These are phyloP conservation scores for Syzygium aromaticum DNA, from an alignment of 345 rosid genomes.

Conservation along the genomic window DNA sequence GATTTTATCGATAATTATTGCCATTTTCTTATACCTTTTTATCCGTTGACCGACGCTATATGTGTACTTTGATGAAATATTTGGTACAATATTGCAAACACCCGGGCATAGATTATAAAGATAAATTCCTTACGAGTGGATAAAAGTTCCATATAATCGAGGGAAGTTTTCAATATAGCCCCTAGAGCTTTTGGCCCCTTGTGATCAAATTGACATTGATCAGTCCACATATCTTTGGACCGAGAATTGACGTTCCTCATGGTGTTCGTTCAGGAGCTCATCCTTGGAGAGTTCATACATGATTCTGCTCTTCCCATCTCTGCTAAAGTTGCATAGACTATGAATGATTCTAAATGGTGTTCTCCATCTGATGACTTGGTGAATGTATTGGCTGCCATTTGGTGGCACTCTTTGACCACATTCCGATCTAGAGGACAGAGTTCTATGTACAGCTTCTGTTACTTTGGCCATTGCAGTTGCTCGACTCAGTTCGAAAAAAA, in stretches of 20 bases:
- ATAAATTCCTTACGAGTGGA: neutral
- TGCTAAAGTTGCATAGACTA: neutral
- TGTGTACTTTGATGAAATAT: accelerated
- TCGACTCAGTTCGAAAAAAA: neutral
- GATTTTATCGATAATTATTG: neutral
- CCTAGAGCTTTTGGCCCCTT: neutral
- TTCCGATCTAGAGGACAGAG: neutral
- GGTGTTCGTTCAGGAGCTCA: neutral
- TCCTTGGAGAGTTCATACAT: neutral
- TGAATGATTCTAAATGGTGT: neutral
- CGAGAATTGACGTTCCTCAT: neutral
- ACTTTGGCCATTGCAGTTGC: neutral
- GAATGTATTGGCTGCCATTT: neutral
- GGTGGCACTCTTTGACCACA: neutral
- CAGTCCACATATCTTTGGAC: neutral
- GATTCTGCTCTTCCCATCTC: neutral
- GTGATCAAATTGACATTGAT: neutral
- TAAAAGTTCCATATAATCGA: neutral
- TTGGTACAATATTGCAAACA: neutral
- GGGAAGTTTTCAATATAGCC: neutral
- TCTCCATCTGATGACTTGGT: neutral
- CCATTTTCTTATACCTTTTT: too few relatives aligned
- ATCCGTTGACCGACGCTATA: accelerated
- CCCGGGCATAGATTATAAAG: neutral
- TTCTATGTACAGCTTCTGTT: neutral